Conservation (phyloP, 768 basidiomycete genomes). For the Lanmaoa pseudosensibilis region DNA sequence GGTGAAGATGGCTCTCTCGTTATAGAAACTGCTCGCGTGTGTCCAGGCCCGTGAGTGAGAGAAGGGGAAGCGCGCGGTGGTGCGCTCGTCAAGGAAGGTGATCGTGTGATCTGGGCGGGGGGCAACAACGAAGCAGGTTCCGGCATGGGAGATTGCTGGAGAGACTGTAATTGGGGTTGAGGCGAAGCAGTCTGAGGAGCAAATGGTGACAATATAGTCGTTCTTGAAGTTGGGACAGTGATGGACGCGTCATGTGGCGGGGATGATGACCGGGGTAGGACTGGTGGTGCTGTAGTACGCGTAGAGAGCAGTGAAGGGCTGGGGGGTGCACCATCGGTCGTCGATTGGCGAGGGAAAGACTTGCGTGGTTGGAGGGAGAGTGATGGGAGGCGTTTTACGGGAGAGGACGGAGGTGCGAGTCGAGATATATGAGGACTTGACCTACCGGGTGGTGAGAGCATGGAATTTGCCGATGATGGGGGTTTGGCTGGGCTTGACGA, state of each 20-base stretch:
- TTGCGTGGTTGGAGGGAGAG: slow-evolving; percentile 50
- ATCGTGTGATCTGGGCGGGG: slow-evolving; percentile 16
- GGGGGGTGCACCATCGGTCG: slow-evolving; percentile 34
- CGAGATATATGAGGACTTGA: slow-evolving; percentile 29
- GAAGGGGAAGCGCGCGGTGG: slow-evolving; percentile 3
- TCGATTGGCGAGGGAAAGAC: slow-evolving; percentile 47
- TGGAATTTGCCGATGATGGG: slow-evolving; percentile 16
- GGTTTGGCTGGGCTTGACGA: slow-evolving; percentile 65
- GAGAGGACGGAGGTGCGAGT: slow-evolving; percentile 45
- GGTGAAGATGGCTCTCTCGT: slow-evolving; percentile 31
- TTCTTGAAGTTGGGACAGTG: slow-evolving; percentile 29
- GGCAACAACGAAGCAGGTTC: slow-evolving; percentile 7
- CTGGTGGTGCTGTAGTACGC: slow-evolving; percentile 28
- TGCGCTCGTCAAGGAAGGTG: slow-evolving; percentile 17
- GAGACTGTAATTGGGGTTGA: slow-evolving; percentile 23
- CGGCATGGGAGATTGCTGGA: slow-evolving; percentile 21
- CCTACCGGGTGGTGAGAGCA: slow-evolving; percentile 32
- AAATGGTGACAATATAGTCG: slow-evolving; percentile 41
- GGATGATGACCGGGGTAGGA: slow-evolving; percentile 4
- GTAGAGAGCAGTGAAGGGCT: slow-evolving; percentile 27
- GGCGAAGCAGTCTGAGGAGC: slow-evolving; percentile 35
- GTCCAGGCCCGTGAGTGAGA: slow-evolving; percentile 7
- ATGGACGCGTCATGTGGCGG: slow-evolving; percentile 24
- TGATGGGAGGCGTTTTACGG: slow-evolving; percentile 55
- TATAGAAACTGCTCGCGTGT: slow-evolving; percentile 17